Base-by-base conservation (phyloP, 164 flowering plant species). In the Protea cynaroides region DNA sequence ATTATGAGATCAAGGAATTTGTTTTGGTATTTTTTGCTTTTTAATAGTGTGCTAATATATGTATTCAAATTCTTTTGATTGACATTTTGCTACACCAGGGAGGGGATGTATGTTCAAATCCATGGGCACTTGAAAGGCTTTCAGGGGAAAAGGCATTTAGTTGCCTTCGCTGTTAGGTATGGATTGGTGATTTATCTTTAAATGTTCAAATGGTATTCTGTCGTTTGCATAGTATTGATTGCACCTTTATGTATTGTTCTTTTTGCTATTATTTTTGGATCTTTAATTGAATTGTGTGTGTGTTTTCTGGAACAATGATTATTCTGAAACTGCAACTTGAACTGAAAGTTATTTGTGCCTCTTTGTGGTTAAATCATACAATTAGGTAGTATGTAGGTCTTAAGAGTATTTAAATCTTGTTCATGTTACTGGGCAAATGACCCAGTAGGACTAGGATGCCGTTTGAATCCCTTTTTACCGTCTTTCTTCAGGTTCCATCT, bases 21-120 rank as follows among this genome's bases (percentile, higher is more conserved):
- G 10, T 12, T 40, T 40, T 37, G 40, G 40, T 9, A 37, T 40
- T 40, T 40, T 40, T 14, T 49, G n/a, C 18, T 57, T 12, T 22
- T 22, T 24, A 52, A 52, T 57, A 12, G 29, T 36, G 19, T 14
- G 46, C 34, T 38, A 1, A 1, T 58, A 14, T 65, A 38, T 57
- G n/a, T 15, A 18, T 36, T 13, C 22, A 2, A 46, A 40, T 6
- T 22, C 38, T 65, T 46, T 21, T 37, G 58, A 0, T 65, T 38
- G 8, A 12, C 25, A 14, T 37, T 40, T 54, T 12, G 23, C 36
- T 22, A 2, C 11, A 43, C 6, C 58, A 91, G 99, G 76, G 83
- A 85, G 69, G 99, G 94, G 47, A 82, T 72, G 74, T 87, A 95
- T 82, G 89, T 86, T 25, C 81, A 90, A 21, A 76, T 95, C 49